phyloP scores from a whole-genome alignment of 768 basidiomycete genomes.

The Coprinellus micaceus region DNA sequence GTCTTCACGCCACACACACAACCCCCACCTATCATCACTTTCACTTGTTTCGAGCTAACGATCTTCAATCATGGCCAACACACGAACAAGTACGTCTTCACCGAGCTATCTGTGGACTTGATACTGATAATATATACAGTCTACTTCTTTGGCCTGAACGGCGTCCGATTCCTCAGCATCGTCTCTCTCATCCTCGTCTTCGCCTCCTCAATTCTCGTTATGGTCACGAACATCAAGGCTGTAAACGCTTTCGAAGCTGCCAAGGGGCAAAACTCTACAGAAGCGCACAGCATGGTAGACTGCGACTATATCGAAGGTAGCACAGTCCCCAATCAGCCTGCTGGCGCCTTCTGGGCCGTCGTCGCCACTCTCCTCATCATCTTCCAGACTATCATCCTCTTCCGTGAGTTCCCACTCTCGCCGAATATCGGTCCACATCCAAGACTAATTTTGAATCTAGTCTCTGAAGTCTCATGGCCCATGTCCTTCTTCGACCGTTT shows the following conservation, averaged over 20 bases:
- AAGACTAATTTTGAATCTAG: too few relatives aligned
- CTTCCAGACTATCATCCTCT: slow-evolving; percentile 72
- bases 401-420: slow-evolving; percentile 39
- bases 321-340: slow-evolving; percentile 91
- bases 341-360: slow-evolving; percentile 89
- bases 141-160: slow-evolving; percentile 72
- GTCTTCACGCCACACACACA: not conserved
- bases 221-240: slow-evolving; percentile 72
- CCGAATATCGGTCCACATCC: too few relatives aligned
- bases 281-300: slow-evolving; percentile 38
- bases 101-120: not conserved
- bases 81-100: slow-evolving; percentile 8
- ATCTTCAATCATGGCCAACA: slow-evolving; percentile 1
- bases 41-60: not conserved
- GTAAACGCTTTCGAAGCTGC: slow-evolving; percentile 61
- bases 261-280: slow-evolving; percentile 34
- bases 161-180: slow-evolving; percentile 70
- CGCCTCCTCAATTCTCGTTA: slow-evolving; percentile 65
- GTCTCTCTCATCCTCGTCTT: slow-evolving; percentile 79
- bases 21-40: not conserved
- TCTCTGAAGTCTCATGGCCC: slow-evolving; percentile 81
- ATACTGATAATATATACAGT: slow-evolving; percentile 3
- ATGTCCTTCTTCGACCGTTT: slow-evolving; percentile 75
- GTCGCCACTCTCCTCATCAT: slow-evolving; percentile 83
- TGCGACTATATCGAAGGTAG: slow-evolving; percentile 83